phyloP scores from a whole-genome alignment of 345 rosid species.

The Aethionema arabicum region DNA sequence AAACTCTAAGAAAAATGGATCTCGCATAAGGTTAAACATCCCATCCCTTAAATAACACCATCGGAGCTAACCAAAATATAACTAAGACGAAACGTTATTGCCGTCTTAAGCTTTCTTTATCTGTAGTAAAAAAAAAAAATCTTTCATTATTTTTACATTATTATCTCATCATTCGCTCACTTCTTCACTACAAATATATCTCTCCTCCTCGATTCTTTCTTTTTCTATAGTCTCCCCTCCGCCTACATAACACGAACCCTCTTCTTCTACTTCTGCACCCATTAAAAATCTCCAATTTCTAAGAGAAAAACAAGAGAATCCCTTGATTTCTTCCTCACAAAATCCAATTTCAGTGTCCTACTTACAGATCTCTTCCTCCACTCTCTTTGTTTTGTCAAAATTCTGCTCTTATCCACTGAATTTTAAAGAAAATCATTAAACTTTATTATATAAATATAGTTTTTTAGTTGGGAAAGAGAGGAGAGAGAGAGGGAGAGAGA shows the following conservation, averaged over 20 bases:
- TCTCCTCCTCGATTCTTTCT: not conserved
- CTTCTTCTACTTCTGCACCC: too few species aligned
- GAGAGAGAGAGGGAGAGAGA: conserved; percentile 36
- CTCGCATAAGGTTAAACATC: too few species aligned
- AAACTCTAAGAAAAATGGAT: too few species aligned
- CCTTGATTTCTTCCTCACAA: not conserved
- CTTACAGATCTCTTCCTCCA: conserved; percentile 14
- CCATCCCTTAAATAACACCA: too few species aligned
- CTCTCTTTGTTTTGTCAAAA: conserved; percentile 13
- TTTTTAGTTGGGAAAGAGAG: conserved; percentile 34
- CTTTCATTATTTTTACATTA: not conserved
- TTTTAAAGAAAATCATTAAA: conserved; percentile 3
- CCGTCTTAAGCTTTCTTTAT: too few species aligned
- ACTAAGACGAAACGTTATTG: too few species aligned
- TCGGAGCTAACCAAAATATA: too few species aligned
- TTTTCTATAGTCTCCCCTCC: not conserved
- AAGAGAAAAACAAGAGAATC: conserved; percentile 1
- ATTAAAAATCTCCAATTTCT: conserved; percentile 22
- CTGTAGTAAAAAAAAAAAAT: too few species aligned
- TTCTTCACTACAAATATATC: not conserved
- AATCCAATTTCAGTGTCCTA: conserved; percentile 1
- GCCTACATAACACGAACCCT: too few species aligned
- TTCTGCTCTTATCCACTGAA: conserved; percentile 34
- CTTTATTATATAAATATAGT: conserved; percentile 1
- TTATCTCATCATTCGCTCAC: not conserved